Base-by-base conservation (phyloP, 805 yeast genomes). In the Spathaspora arborariae region DNA sequence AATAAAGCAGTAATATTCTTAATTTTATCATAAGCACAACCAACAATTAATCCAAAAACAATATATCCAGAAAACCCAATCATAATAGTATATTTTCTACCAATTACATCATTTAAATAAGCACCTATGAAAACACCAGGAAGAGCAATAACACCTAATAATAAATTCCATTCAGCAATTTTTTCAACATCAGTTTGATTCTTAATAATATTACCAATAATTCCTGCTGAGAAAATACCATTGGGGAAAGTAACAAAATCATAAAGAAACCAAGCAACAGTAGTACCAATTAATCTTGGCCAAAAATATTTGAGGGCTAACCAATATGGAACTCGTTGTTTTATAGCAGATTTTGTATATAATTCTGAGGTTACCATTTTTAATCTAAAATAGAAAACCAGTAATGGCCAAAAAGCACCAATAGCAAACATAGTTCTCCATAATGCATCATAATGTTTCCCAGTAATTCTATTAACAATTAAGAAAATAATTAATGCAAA, bases 171-270 rank as follows among this genome's bases (percentile, higher is more conserved):
- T 58, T 84, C 91, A 9, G 82, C 90, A 36, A 81, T 75, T 52
- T 64, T 74, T 53, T 77, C 79, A 55, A 84, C 69, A 53, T 78
- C 66, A 19, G 53, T 59, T 3, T 59, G 51, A 4, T 62, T 62
- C 5, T 50, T 35, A 44, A 82, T 67, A 33, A 77, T 74, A n/a
- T 74, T 65, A 11, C 81, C 56, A 46, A 84, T 80, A 54, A 85
- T 84, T 42, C 65, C 64, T 21, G 82, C 72, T 4, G 85, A 76
- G 60, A 84, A 84, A 44, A 84, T 74, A 60, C 88, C 89, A 59
- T 85, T 85, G 10, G 92, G 91, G 71, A 85, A 86, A 5, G 87
- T 81, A 56, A 86, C 86, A 56, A 85, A 86, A 67, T 86, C 95
- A 59, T 84, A 86, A 55, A 85, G 70, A 68, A 85, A 85, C 94